Base-by-base conservation (phyloP, 371 early-diverging fungal species). In the Quaeritorhiza haematococci region DNA sequence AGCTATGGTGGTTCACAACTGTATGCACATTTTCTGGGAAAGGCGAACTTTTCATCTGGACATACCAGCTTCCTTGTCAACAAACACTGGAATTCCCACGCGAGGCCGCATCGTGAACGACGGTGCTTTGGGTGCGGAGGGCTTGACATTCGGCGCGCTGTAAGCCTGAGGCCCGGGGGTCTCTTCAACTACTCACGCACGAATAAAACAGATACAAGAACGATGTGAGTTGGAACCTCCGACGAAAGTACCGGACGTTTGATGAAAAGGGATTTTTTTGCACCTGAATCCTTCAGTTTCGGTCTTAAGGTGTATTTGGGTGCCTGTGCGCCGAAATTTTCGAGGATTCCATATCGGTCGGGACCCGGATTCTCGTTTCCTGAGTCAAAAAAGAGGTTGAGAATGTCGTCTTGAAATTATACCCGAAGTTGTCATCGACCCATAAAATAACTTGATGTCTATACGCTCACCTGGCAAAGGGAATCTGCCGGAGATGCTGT, bases 221-320 rank as follows among this genome's bases (percentile, higher is more conserved):
- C 13, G 19, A 38, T 19, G 13, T 38, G 38, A 38, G 38, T 19
- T 13, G 38, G 38, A 38, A 13, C 38, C 19, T 38, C 19, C 38
- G 13, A 38, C 38, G 19, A 38, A 38, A 38, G 13, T 38, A 38
- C 38, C 38, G 38, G 13, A 38, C 38, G 13, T 38, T 29, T 30
- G 0, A 26, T 30, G 27, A 17, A 54, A 33, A 23, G 21, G 45
- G 2, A 33, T 13, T 0, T 21, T 27, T 5, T 10, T 23, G 38
- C 30, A 28, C 42, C 28, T 19, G 4, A 28, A 26, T 42, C 43
- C 10, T 60, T 38, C 7, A 61, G 43, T 51, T 72, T 75, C 1
- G 57, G 55, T 19, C 72, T 71, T 55, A 75, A 75, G 27, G 76
- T 70, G 65, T 62, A 75, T 42, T 71, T 71, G 3, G 74, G 74